Evolutionary conservation across 2,329 filamentous ascomycete genomes (phyloP).

Genomic region (Cladosporium sp.): DNA sequence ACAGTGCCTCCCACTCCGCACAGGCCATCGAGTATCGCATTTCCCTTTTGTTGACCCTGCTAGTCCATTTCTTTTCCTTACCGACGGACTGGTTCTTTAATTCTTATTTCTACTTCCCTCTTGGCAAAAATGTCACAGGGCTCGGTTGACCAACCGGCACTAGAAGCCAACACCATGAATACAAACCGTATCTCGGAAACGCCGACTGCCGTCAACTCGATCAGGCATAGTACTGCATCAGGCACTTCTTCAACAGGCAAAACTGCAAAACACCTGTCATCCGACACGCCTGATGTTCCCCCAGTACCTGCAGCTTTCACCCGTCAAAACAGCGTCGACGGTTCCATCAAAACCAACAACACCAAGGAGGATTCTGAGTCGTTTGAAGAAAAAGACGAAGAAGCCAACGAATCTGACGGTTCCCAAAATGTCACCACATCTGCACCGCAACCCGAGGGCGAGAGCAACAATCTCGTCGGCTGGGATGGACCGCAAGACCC

Average conservation of each 20-base stretch:
- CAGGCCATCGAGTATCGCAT: no score
- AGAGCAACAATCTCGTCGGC: slow-evolving; percentile 14
- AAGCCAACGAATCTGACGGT: background rate
- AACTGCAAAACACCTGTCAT: background rate
- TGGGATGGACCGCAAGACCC: slow-evolving; percentile 20
- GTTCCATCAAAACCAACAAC: background rate
- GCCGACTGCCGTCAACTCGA: slow-evolving; percentile 7
- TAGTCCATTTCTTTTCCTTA: no score
- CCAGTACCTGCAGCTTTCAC: background rate
- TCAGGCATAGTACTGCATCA: background rate
- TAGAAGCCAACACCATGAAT: background rate
- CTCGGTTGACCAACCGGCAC: background rate
- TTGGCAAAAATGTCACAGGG: background rate
- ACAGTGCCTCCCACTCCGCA: no score
- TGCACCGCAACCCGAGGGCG: background rate
- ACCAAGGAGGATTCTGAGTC: background rate
- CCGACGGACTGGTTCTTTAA: no score
- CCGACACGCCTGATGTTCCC: slow-evolving; percentile 1
- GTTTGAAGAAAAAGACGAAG: background rate
- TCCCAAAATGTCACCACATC: background rate
- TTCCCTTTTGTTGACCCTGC: no score
- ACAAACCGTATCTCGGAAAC: slow-evolving; percentile 4
- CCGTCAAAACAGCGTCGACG: background rate
- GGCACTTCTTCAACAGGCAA: background rate
- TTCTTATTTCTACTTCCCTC: background rate